Evolutionary conservation across 2,329 filamentous ascomycete genomes (phyloP), one percentile per base, ranked within the genome.

Genomic region (Aspergillus pseudoglaucus): DNA sequence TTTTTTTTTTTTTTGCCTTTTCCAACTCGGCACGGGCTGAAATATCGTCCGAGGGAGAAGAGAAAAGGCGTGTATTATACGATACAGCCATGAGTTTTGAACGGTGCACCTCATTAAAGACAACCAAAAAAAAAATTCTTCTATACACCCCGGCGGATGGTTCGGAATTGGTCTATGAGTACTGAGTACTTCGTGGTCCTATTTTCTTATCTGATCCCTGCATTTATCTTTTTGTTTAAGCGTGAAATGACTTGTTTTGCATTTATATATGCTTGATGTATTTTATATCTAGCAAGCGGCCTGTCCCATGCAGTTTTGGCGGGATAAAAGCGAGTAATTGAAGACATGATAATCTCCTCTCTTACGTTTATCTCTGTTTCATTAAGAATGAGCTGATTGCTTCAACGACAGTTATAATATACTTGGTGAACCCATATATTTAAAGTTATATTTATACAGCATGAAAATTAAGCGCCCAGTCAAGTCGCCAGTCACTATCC

Each of bases 401-500:
- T 17, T 39, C 37, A 17, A 39, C 18, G 37, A 17, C 4, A 37
- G 33, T 37, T 10, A 17, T 17, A 8, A 18, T 37, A 37, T 18
- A 37, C 25, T 30, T 12, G 25, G 25, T 30, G 9, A 12, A 12
- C 25, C 3, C 12, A 30, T 30, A 8, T 30, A 12, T 12, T 5
- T 30, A 30, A 30, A 4, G 9, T 30, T 12, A 30, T 30, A 30
- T 12, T 12, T 30, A 12, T 5, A 30, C 25, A 14, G 23, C 44
- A 25, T 56, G 41, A 30, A 56, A 56, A 37, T 57, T 43, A 6
- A 60, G 44, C n/a, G 54, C 58, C 54, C 55, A 59, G 47, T 59
- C 50, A 44, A 58, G 53, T 54, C 70, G 59, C 79, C 78, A 82
- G 22, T 57, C 55, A 48, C 68, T 67, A 61, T 83, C 81, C 35